Evolutionary conservation across 2,329 filamentous ascomycete genomes (phyloP).

Genomic region (Graphilbum fragrans): DNA sequence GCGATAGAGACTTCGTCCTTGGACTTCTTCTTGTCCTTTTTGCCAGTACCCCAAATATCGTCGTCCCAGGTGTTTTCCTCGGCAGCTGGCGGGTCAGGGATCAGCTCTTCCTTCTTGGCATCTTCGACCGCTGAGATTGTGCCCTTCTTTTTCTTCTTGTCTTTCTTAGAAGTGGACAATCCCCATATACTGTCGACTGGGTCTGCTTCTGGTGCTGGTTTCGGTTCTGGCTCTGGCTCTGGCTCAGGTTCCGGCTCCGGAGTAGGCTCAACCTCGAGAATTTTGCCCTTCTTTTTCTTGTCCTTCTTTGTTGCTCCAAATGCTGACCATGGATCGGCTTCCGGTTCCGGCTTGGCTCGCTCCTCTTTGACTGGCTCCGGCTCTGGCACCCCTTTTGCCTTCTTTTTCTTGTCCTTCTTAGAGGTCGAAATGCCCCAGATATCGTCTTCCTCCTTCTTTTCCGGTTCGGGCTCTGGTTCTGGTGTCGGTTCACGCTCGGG

Average conservation of each 20-base stretch:
- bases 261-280: slow-evolving; percentile 4
- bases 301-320: slow-evolving; percentile 6
- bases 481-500: slow-evolving; percentile 5
- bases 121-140: not conserved
- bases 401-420: slow-evolving; percentile 13
- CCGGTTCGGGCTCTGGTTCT: slow-evolving; percentile 3
- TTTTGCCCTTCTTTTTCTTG: slow-evolving; percentile 17
- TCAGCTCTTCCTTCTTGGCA: not conserved
- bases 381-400: too few species aligned
- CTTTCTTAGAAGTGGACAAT: slow-evolving; percentile 8
- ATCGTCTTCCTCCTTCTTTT: slow-evolving; percentile 8
- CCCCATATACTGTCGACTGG: slow-evolving; percentile 1
- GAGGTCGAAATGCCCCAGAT: slow-evolving; percentile 14
- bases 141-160: slow-evolving; percentile 8
- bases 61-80: not conserved
- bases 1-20: slow-evolving; percentile 1
- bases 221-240: slow-evolving; percentile 2
- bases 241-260: slow-evolving; percentile 6
- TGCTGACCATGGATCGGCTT: not conserved
- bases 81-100: too few species aligned
- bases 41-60: slow-evolving; percentile 5
- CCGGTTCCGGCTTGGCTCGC: not conserved
- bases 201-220: slow-evolving; percentile 11
- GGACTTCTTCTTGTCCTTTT: slow-evolving; percentile 13
- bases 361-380: too few species aligned